Evolutionary conservation across 176 grass and related monocot genomes (phyloP).

Genomic region (Triticum dicoccoides): DNA sequence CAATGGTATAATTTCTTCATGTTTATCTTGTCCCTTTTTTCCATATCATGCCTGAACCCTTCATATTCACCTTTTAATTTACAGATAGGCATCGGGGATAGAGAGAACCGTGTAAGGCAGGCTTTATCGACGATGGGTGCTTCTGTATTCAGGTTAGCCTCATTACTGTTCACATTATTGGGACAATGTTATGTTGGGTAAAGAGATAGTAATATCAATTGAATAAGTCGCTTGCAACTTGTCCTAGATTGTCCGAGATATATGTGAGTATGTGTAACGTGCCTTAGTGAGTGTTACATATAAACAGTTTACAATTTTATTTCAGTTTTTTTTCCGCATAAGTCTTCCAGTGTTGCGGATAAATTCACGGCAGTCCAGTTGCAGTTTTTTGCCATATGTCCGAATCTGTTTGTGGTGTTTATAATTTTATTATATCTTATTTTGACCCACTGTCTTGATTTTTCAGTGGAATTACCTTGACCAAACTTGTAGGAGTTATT

Average conservation of each 20-base stretch:
- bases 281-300: background rate
- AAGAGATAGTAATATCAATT: background rate
- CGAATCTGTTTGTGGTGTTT: background rate
- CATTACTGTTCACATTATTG: constrained; percentile 7
- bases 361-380: background rate
- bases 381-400: background rate
- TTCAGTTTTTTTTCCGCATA: constrained; percentile 14
- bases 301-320: background rate
- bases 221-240: constrained; percentile 2
- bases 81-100: constrained; percentile 72
- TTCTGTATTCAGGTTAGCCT: constrained; percentile 88
- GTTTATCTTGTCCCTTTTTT: constrained; percentile 4
- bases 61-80: constrained; percentile 35
- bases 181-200: constrained; percentile 9
- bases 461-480: constrained; percentile 95
- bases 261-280: background rate
- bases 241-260: background rate
- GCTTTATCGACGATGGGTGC: constrained; percentile 92
- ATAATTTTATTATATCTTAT: constrained; percentile 4
- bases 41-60: background rate
- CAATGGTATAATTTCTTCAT: background rate
- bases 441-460: constrained; percentile 30
- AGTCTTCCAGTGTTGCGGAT: background rate
- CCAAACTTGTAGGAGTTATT: constrained; percentile 93
- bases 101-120: constrained; percentile 55